phyloP scores from a whole-genome alignment of 352 stramenopile genomes.

The Phytopythium litorale region DNA sequence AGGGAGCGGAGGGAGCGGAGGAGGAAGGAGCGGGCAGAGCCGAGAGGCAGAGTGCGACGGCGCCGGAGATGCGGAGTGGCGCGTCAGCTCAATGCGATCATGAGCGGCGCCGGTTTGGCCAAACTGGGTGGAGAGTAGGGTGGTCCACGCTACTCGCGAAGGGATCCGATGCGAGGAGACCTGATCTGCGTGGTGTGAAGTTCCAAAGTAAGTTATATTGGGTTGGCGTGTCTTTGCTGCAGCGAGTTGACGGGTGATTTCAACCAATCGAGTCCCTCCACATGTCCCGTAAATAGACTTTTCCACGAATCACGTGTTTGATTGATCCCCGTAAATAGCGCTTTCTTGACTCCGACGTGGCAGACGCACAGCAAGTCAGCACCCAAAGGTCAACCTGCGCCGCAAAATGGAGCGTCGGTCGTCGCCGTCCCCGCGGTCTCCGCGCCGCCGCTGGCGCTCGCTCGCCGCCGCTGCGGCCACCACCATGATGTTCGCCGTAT shows the following conservation, averaged over 20 bases:
- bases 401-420: neutral
- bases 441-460: slow-evolving; percentile 1
- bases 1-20: neutral
- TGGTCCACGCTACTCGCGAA: neutral
- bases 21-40: neutral
- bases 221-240: neutral
- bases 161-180: neutral
- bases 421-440: neutral
- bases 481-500: neutral
- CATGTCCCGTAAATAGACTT: neutral
- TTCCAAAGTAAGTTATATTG: neutral
- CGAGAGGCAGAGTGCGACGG: neutral
- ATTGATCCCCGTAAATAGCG: neutral
- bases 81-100: neutral
- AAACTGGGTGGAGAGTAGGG: neutral
- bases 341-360: neutral
- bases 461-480: neutral
- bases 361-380: neutral
- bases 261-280: neutral
- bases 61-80: neutral
- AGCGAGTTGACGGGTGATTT: neutral
- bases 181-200: neutral
- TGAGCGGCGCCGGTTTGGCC: neutral
- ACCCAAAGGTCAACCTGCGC: neutral
- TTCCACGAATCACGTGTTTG: neutral